These are phyloP conservation scores for Rhizoclosmatium globosum DNA, from an alignment of 192 early-diverging fungal species.

Conservation along the genomic window DNA sequence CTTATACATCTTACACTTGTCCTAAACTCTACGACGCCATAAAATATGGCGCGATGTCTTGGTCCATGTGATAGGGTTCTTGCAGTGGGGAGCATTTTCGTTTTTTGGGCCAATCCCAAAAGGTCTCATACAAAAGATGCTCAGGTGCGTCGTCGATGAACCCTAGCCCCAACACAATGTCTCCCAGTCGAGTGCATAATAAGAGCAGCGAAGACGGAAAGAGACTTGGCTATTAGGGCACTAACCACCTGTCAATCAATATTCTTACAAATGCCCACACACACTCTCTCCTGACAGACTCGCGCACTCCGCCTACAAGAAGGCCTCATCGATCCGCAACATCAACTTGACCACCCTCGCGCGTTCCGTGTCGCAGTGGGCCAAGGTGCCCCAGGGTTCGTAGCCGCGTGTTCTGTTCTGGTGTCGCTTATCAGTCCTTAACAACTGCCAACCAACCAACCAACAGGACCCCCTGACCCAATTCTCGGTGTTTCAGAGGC, in stretches of 20 bases:
- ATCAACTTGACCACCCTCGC: slow-evolving; percentile 14
- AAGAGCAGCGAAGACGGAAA: background rate
- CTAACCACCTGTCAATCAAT: background rate
- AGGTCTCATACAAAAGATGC: slow-evolving; percentile 14
- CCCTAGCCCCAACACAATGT: background rate
- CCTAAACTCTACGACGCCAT: no score
- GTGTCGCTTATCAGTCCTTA: no score
- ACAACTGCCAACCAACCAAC: background rate
- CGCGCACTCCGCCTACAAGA: slow-evolving; percentile 9
- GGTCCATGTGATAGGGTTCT: background rate
- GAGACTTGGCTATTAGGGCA: no score
- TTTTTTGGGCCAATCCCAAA: background rate
- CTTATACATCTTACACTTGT: no score
- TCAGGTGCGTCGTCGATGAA: background rate
- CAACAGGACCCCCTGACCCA: slow-evolving; percentile 62
- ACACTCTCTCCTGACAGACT: background rate
- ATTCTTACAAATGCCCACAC: background rate
- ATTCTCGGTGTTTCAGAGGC: slow-evolving; percentile 87
- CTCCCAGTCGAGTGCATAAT: background rate
- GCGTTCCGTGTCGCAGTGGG: slow-evolving; percentile 39
- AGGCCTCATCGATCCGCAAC: slow-evolving; percentile 27
- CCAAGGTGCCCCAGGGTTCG: slow-evolving; percentile 41
- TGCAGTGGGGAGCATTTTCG: background rate
- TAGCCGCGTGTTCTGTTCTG: background rate
- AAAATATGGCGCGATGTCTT: background rate